A percentile compares a stretch with the other conserved stretches of the same genome.
These are phyloP conservation scores for Bryum argenteum DNA, from an alignment of 225 moss, liverwort and hornwort species.

Conservation along the genomic window DNA sequence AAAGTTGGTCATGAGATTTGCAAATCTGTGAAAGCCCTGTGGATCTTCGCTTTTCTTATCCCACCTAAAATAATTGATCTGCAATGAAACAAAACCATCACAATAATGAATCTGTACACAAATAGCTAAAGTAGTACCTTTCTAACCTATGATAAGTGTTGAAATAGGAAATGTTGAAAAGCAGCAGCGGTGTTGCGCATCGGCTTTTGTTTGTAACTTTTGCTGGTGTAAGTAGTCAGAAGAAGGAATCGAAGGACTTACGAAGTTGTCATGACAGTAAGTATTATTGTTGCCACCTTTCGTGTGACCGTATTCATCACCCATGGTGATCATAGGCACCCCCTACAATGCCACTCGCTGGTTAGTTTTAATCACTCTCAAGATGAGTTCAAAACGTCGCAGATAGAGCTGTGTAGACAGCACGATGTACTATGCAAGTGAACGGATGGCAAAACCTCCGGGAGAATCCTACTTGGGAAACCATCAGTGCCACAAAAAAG, in stretches of 20 bases:
- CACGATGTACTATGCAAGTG: conserved; percentile 18
- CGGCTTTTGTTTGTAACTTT: background rate
- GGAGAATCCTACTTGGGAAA: conserved; percentile 67
- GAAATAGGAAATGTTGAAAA: conserved; percentile 17
- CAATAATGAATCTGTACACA: conserved; percentile 17
- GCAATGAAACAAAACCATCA: conserved; percentile 31
- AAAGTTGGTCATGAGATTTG: conserved; percentile 70
- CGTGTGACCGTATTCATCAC: conserved; percentile 85
- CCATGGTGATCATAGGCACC: conserved; percentile 89
- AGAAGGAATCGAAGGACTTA: conserved; percentile 42
- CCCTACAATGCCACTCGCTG: conserved; percentile 54
- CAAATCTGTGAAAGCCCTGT: conserved; percentile 78
- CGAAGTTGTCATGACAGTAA: conserved; percentile 86
- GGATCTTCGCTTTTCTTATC: conserved; percentile 66
- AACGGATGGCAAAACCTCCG: background rate
- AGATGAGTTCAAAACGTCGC: conserved; percentile 11
- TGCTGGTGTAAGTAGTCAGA: background rate
- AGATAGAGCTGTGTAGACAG: background rate
- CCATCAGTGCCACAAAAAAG: conserved; percentile 80
- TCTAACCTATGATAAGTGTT: background rate
- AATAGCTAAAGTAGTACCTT: conserved; percentile 11
- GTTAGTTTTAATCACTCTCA: conserved; percentile 13
- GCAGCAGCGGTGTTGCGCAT: conserved; percentile 11
- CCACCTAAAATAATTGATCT: conserved; percentile 92
- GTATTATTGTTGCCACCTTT: conserved; percentile 92